These are phyloP conservation scores for Penicillium verrucosum DNA, from an alignment of 2,329 filamentous ascomycete genomes.

Conservation along the genomic window DNA sequence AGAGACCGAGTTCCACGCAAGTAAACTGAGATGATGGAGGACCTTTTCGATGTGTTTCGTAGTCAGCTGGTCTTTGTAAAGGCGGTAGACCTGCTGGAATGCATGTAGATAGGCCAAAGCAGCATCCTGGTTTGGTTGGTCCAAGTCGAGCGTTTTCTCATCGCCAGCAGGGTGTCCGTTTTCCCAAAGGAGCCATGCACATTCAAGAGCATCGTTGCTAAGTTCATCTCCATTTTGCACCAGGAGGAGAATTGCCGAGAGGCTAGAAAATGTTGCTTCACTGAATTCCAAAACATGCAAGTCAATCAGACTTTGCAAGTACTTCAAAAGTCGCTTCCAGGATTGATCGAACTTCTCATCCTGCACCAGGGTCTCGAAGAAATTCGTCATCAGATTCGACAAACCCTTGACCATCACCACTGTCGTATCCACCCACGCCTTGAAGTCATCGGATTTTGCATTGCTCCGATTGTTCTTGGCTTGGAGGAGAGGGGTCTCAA, in stretches of 20 bases:
- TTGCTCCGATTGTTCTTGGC: constrained; percentile 16
- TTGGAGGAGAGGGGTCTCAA: constrained; percentile 52
- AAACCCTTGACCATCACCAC: constrained; percentile 71
- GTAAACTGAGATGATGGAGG: constrained; percentile 66
- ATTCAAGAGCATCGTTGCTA: constrained; percentile 51
- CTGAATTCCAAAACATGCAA: constrained; percentile 67
- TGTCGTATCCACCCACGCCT: constrained; percentile 71
- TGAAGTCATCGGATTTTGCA: constrained; percentile 30
- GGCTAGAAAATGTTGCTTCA: constrained; percentile 66
- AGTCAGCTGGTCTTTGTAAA: constrained; percentile 64
- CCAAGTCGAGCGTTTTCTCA: constrained; percentile 41
- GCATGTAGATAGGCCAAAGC: constrained; percentile 79
- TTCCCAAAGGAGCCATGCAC: constrained; percentile 69
- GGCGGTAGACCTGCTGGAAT: constrained; percentile 72
- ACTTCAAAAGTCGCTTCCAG: constrained; percentile 70
- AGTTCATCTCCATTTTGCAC: constrained; percentile 45
- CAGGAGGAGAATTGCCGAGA: constrained; percentile 58
- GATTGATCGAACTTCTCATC: constrained; percentile 66
- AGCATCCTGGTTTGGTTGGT: constrained; percentile 71
- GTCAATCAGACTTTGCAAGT: constrained; percentile 63
- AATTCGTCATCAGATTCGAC: constrained; percentile 69
- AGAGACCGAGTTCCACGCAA: constrained; percentile 65
- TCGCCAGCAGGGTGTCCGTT: constrained; percentile 57
- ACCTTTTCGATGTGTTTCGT: constrained; percentile 64
- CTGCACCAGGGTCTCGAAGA: constrained; percentile 68